phyloP scores from a whole-genome alignment of 148 eudicot species.

The Nepenthes mirabilis region DNA sequence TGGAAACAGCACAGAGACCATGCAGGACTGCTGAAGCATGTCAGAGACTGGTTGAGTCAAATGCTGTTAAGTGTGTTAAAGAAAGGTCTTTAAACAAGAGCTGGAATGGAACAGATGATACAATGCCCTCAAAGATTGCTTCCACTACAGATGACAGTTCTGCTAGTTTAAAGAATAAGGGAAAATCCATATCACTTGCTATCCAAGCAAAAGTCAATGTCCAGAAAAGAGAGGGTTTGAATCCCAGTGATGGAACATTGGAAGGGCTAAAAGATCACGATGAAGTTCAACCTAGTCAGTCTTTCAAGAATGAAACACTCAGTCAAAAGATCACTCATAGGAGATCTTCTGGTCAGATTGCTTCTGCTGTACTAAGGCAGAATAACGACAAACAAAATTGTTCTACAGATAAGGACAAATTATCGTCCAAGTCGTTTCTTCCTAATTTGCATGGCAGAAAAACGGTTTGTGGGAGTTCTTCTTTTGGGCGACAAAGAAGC shows the following conservation, averaged over 20 bases:
- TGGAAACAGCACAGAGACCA: slow-evolving; percentile 39
- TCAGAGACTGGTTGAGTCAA: slow-evolving; percentile 41
- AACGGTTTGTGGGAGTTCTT: slow-evolving; percentile 24
- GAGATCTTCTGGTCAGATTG: slow-evolving; percentile 28
- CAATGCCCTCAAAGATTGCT: slow-evolving; percentile 18
- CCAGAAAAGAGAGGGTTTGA: slow-evolving; percentile 69
- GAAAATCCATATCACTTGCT: slow-evolving; percentile 82
- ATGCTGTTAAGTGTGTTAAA: slow-evolving; percentile 41
- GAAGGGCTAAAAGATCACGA: slow-evolving; percentile 34
- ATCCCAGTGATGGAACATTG: slow-evolving; percentile 12
- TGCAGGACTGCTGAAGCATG: slow-evolving; percentile 27
- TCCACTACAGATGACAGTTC: slow-evolving; percentile 39
- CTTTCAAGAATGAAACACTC: slow-evolving; percentile 34
- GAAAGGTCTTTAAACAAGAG: slow-evolving; percentile 53
- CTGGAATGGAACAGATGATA: slow-evolving; percentile 40
- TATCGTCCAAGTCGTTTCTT: slow-evolving; percentile 29
- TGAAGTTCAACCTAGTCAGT: slow-evolving; percentile 23
- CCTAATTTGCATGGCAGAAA: slow-evolving; percentile 38
- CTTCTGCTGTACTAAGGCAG: slow-evolving; percentile 43
- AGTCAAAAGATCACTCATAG: slow-evolving; percentile 28
- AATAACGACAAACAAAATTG: slow-evolving; percentile 92
- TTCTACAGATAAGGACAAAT: slow-evolving; percentile 31
- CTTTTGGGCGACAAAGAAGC: slow-evolving; percentile 20
- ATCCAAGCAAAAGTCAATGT: slow-evolving; percentile 92
- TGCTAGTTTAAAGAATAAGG: slow-evolving; percentile 26